Conservation (phyloP, 139 green algal genomes). For the Chlamydomonas sp. region DNA sequence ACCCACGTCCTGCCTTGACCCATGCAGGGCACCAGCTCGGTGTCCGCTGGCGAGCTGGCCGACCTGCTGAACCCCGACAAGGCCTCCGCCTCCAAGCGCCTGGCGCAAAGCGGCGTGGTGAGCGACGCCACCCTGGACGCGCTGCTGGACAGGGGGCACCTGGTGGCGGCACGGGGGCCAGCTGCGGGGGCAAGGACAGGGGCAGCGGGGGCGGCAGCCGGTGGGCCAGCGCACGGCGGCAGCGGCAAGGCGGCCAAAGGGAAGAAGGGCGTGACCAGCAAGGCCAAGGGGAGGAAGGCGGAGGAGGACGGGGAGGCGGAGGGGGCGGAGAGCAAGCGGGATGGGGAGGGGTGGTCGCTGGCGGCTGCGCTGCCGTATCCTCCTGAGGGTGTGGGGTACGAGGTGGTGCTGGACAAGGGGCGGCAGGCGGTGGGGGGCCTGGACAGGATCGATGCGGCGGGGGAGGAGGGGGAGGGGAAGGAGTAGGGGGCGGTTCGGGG, state of each 20-base stretch:
- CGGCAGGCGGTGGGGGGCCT: not conserved
- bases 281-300: conserved; percentile 16
- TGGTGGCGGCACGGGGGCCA: conserved; percentile 34
- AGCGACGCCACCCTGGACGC: conserved; percentile 70
- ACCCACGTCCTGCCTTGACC: not conserved
- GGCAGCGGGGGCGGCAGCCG: not conserved
- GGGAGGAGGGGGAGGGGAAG: not conserved
- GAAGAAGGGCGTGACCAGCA: not conserved
- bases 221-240: not conserved
- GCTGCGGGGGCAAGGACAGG: not conserved
- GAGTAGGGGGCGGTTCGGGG: too few species aligned
- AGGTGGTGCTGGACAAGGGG: conserved; percentile 57
- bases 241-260: not conserved
- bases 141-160: conserved; percentile 79
- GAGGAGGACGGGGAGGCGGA: not conserved
- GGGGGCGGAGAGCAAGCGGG: not conserved
- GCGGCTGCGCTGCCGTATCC: conserved; percentile 68
- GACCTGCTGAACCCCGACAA: conserved; percentile 76
- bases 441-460: not conserved
- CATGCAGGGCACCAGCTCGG: conserved; percentile 17
- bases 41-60: conserved; percentile 83
- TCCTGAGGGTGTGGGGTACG: conserved; percentile 65
- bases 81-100: conserved; percentile 51
- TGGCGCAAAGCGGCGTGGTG: conserved; percentile 77
- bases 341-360: not conserved